Percentiles rank a stretch among this genome's conserved stretches.
These are phyloP conservation scores for Starmera stellimalicola DNA, from an alignment of 1,139 yeast species.

Conservation along the genomic window DNA sequence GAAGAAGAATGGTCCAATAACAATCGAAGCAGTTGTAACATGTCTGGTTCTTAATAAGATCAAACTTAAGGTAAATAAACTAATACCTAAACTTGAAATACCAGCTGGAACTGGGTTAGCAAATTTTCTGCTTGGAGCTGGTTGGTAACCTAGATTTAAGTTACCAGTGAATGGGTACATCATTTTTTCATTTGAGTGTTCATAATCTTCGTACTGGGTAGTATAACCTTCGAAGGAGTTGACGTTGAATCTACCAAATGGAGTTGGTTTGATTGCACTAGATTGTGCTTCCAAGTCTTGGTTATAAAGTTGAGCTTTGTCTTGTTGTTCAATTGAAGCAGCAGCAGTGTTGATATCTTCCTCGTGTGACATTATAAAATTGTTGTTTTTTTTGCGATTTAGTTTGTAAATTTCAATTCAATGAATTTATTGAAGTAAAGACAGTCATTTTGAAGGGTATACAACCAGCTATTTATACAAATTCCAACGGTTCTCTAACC, in stretches of 20 bases:
- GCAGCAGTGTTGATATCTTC: conserved; percentile 3
- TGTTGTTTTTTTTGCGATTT: neutral
- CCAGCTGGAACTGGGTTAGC: conserved; percentile 62
- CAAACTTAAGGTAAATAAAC: conserved; percentile 34
- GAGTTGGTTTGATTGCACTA: conserved; percentile 1
- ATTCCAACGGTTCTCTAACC: no score
- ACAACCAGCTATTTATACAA: no score
- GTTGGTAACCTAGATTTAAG: conserved; percentile 28
- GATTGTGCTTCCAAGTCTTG: conserved; percentile 2
- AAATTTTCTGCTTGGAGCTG: conserved; percentile 18
- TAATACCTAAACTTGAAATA: conserved; percentile 44
- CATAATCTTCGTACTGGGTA: conserved; percentile 1
- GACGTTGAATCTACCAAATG: conserved; percentile 3
- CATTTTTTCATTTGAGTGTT: neutral
- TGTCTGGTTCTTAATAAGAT: conserved; percentile 45
- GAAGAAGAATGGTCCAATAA: conserved; percentile 42
- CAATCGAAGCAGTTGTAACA: conserved; percentile 35
- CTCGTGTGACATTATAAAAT: conserved; percentile 1
- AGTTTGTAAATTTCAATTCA: neutral
- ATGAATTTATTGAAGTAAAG: no score
- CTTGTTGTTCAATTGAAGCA: conserved; percentile 1
- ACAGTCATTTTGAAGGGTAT: no score
- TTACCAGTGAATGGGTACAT: conserved; percentile 3
- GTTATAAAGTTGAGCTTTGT: no score
- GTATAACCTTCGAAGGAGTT: conserved; percentile 3